Conservation (phyloP, 2,329 filamentous ascomycete genomes). For the Oidium heveae region DNA sequence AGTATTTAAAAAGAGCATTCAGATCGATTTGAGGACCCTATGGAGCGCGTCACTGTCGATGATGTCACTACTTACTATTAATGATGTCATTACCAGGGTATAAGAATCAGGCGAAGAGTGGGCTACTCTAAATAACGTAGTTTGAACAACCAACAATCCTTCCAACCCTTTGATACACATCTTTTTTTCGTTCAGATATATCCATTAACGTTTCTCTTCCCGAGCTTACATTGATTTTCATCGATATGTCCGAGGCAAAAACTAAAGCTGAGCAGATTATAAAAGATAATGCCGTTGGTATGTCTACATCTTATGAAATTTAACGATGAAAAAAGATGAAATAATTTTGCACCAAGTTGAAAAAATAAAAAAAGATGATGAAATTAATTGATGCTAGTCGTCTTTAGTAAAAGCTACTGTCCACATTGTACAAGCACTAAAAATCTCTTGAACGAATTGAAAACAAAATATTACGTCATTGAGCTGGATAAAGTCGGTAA, state of each 20-base stretch:
- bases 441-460: constrained; percentile 39
- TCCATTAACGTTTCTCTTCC: too few relatives aligned
- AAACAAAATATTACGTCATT: constrained; percentile 47
- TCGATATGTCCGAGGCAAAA: constrained; percentile 57
- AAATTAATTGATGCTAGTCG: constrained; percentile 25
- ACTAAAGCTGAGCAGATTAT: constrained; percentile 68
- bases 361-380: background rate
- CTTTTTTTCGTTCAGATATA: too few relatives aligned
- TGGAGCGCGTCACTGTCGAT: too few relatives aligned
- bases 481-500: constrained; percentile 70
- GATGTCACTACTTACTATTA: too few relatives aligned
- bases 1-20: too few relatives aligned
- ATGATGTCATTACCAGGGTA: too few relatives aligned
- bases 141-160: too few relatives aligned
- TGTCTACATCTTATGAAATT: constrained; percentile 13
- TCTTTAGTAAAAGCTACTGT: constrained; percentile 96
- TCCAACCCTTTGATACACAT: too few relatives aligned
- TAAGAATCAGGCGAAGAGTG: too few relatives aligned
- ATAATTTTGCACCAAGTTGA: background rate
- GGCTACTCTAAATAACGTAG: too few relatives aligned
- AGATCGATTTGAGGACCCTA: too few relatives aligned
- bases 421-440: constrained; percentile 74
- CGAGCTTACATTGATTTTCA: too few relatives aligned
- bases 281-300: constrained; percentile 67
- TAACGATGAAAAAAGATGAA: background rate